Evolutionary conservation across 352 stramenopile genomes (phyloP).

Genomic region (Thraustochytrium sp.): DNA sequence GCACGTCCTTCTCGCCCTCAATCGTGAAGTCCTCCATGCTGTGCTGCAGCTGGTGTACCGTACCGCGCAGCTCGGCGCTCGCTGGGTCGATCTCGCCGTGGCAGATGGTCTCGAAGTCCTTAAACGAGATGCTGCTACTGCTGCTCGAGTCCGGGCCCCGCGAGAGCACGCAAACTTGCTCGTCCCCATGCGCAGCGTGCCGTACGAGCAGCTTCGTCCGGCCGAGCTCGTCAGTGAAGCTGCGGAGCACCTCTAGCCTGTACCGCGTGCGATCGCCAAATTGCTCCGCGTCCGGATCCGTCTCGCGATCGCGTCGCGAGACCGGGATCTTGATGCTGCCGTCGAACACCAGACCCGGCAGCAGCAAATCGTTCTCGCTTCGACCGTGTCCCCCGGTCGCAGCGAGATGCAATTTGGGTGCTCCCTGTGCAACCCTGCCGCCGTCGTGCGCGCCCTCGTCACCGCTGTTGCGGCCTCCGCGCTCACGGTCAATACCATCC

Average conservation of each 20-base stretch:
- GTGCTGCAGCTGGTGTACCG: neutral
- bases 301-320: neutral
- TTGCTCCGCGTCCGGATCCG: neutral
- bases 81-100: neutral
- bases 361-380: neutral
- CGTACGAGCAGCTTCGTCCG: neutral
- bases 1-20: neutral
- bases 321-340: constrained; percentile 5
- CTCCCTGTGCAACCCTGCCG: neutral
- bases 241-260: neutral
- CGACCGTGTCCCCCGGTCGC: too few species aligned
- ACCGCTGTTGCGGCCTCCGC: too few species aligned
- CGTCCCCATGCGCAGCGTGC: neutral
- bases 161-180: neutral
- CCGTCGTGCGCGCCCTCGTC: too few species aligned
- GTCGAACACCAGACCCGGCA: neutral
- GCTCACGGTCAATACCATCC: too few species aligned
- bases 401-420: neutral
- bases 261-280: neutral
- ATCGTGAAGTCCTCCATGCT: neutral
- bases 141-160: too few species aligned
- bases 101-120: constrained; percentile 11
- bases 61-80: neutral
- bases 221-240: neutral
- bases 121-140: neutral